Evolutionary conservation across 768 basidiomycete genomes (phyloP), one percentile per base, ranked within the genome.

Genomic region (Boletus eberwhitei): DNA sequence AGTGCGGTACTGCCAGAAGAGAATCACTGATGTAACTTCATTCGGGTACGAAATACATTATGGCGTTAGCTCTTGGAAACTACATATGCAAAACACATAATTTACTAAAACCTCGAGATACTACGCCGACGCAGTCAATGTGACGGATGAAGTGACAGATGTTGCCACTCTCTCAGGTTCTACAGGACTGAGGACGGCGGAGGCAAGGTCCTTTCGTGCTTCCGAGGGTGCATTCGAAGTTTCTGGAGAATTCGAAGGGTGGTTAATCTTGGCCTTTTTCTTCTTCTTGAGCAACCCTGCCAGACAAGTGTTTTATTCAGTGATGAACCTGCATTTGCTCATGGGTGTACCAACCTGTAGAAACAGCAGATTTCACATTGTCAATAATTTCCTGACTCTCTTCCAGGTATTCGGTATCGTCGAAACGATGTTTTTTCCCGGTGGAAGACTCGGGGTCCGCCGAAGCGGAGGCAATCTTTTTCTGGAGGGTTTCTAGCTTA

Each of bases 401-500:
- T 68, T 98, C 94, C 37, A 99, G 68, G 67, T 88, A 99, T 69
- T 93, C 88, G 3, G 84, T 86, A 64, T 99, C 96, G 46, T 98
- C 94, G 43, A 98, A 86, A 26, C 90, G 82, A 62, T 91, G 89
- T 65, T 96, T 97, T 77, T 81, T 86, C 11, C 90, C 89, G 0
- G 84, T 79, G 5, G 80, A 64, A 17, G 79, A 72, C 37, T 81
- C 77, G 0, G 80, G 69, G 43, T 76, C 71, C 14, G 36, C 71
- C 11, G 75, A 73, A 34, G 72, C 72, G 29, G 67, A 66, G 31
- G 66, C 65, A 4, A 96, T 82, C 66, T 87, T 87, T 57, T 82
- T 84, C 73, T 97, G 94, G 9, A 98, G 77, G 1, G 82, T 82
- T 72, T 91, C 90, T 17, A 97, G 80, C 64, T 94, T 96, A 1